phyloP scores from a whole-genome alignment of 179 eudicot genomes.

The Beta macrorhiza region DNA sequence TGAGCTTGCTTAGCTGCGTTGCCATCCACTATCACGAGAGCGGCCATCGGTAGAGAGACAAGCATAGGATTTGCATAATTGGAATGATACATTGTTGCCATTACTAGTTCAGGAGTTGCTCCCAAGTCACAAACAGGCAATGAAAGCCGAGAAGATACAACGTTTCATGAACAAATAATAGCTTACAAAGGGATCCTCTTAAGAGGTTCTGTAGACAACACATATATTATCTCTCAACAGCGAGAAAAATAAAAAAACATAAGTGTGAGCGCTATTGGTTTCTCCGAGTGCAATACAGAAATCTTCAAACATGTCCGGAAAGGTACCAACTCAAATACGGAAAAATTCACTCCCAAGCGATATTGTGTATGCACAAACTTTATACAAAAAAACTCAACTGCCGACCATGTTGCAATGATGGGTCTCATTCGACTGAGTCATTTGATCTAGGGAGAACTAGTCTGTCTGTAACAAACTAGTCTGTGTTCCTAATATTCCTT shows the following conservation, averaged over 20 bases:
- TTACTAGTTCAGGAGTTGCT: too few species aligned
- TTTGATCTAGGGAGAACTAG: constrained; percentile 7
- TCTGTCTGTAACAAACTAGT: background rate
- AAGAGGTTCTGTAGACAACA: background rate
- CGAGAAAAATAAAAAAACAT: background rate
- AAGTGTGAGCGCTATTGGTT: constrained; percentile 1
- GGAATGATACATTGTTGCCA: too few species aligned
- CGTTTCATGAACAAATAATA: background rate
- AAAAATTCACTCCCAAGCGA: constrained; percentile 18
- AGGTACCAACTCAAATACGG: constrained; percentile 20
- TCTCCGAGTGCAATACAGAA: constrained; percentile 12
- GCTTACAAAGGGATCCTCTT: constrained; percentile 10
- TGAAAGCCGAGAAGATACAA: background rate
- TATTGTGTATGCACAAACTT: constrained; percentile 34
- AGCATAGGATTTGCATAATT: background rate
- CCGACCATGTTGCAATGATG: constrained; percentile 5
- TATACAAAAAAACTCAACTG: constrained; percentile 29
- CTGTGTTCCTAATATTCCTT: constrained; percentile 3
- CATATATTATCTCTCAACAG: constrained; percentile 7
- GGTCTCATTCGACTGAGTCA: constrained; percentile 1
- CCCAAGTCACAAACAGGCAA: background rate
- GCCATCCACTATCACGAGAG: background rate
- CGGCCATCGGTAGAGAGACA: background rate
- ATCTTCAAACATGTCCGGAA: constrained; percentile 18
- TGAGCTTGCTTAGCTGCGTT: background rate